These are phyloP conservation scores for Fraxinus platypoda DNA, from an alignment of 305 asterid genomes.

Conservation along the genomic window DNA sequence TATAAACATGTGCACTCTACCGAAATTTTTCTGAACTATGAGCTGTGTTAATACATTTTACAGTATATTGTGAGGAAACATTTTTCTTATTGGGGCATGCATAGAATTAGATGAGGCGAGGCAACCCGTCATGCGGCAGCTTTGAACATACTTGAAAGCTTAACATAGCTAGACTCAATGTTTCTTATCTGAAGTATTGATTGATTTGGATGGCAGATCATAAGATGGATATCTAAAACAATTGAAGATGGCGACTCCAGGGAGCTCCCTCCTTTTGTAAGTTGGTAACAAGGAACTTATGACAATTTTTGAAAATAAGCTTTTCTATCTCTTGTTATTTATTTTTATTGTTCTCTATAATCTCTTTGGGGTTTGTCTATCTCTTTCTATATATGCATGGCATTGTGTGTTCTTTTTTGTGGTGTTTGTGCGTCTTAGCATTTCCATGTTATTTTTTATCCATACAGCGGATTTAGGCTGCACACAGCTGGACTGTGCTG, in stretches of 20 bases:
- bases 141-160: background rate
- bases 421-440: background rate
- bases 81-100: background rate
- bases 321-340: background rate
- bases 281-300: slow-evolving; percentile 27
- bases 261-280: slow-evolving; percentile 86
- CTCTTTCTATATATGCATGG: background rate
- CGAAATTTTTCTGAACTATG: background rate
- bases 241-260: slow-evolving; percentile 89
- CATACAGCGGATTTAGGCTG: background rate
- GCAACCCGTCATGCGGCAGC: background rate
- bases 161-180: background rate
- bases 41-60: slow-evolving; percentile 5
- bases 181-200: slow-evolving; percentile 14
- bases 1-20: background rate
- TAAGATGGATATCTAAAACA: slow-evolving; percentile 74
- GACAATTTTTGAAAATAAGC: background rate
- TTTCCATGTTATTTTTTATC: background rate
- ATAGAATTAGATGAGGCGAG: background rate
- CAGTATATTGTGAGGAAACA: background rate
- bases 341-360: background rate
- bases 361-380: background rate
- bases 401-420: background rate
- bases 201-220: slow-evolving; percentile 56
- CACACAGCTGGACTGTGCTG: background rate